Conservation (phyloP, 208 protist genomes). For the Trypanosoma melophagium region DNA sequence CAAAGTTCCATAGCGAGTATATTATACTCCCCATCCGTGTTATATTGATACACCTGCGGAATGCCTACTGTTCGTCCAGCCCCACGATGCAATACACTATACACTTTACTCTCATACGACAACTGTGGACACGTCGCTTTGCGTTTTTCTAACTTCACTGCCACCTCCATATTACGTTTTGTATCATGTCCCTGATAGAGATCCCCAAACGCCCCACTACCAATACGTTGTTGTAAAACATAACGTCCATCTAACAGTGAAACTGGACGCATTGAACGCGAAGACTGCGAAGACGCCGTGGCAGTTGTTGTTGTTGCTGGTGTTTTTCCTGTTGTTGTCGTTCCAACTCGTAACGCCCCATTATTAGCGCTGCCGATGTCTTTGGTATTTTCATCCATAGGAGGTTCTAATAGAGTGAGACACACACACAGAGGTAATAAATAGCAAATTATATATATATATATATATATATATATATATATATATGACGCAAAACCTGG, state of each 20-base stretch:
- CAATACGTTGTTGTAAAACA: constrained; percentile 81
- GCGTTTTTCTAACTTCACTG: constrained; percentile 91
- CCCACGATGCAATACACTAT: constrained; percentile 69
- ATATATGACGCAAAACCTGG: no score
- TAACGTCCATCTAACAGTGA: constrained; percentile 62
- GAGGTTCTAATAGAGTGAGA: no score
- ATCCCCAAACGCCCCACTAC: constrained; percentile 98
- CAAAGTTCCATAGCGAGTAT: constrained; percentile 93
- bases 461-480: no score
- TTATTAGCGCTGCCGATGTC: no score
- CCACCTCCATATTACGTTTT: constrained; percentile 40
- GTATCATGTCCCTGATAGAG: constrained; percentile 94
- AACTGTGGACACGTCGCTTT: constrained; percentile 94
- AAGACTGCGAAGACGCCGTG: neutral
- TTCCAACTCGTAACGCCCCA: no score
- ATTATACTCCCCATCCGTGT: constrained; percentile 97
- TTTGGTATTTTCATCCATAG: no score
- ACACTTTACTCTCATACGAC: constrained; percentile 95
- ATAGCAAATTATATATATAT: no score
- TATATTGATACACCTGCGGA: constrained; percentile 95
- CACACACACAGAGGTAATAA: no score
- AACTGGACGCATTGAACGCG: constrained; percentile 10
- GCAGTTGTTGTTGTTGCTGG: neutral
- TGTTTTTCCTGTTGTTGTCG: neutral
- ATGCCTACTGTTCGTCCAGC: constrained; percentile 75